These are phyloP conservation scores for Gnomoniopsis sp. DNA, from an alignment of 2,329 filamentous ascomycete species.

Conservation along the genomic window DNA sequence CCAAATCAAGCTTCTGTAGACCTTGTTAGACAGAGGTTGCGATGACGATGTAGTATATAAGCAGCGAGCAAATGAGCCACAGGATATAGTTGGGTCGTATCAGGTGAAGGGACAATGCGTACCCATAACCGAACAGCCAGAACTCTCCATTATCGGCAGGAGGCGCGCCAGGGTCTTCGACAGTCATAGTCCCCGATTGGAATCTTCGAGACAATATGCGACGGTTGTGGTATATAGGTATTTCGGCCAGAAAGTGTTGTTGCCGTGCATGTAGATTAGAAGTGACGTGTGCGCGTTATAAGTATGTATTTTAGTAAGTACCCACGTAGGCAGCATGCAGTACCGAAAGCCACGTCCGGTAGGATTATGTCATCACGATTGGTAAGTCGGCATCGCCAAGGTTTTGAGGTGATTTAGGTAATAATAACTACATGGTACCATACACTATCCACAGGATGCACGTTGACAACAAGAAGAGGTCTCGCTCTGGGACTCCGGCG, in stretches of 20 bases:
- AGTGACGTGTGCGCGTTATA: too few species aligned
- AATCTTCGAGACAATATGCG: not conserved
- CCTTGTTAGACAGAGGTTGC: constrained; percentile 2
- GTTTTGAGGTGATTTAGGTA: too few species aligned
- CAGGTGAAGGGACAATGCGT: constrained; percentile 16
- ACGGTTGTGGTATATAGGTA: too few species aligned
- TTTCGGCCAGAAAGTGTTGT: too few species aligned
- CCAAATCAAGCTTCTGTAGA: constrained; percentile 84
- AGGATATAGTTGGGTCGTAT: not conserved
- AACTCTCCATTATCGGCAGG: constrained; percentile 58
- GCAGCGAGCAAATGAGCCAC: not conserved
- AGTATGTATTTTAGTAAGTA: not conserved
- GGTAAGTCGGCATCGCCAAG: too few species aligned
- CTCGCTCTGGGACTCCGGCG: too few species aligned
- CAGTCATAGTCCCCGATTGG: constrained; percentile 32
- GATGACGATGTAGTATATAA: not conserved
- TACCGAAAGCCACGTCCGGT: not conserved
- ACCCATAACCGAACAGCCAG: constrained; percentile 98
- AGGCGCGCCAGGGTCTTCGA: constrained; percentile 22
- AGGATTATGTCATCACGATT: not conserved
- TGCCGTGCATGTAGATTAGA: too few species aligned
- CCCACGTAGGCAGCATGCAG: too few species aligned
- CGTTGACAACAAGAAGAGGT: too few species aligned
- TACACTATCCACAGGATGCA: too few species aligned
- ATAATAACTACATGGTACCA: too few species aligned